Conservation (phyloP, 1,284 basidiomycete genomes). For the Ceratobasidium sp. region DNA sequence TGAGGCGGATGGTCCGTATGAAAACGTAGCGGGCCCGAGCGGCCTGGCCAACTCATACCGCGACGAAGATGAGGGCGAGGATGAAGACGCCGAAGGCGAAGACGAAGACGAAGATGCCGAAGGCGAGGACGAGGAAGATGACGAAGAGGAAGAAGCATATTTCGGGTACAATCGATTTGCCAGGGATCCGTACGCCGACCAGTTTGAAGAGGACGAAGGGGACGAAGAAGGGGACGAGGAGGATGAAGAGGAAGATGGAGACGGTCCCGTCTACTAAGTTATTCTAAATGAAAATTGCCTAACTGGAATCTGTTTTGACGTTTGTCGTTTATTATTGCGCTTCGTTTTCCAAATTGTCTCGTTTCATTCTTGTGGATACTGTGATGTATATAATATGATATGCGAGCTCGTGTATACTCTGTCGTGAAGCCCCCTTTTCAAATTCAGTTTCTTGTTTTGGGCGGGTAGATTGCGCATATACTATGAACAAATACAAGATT, state of each 20-base stretch:
- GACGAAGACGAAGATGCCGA: background rate
- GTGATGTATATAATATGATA: background rate
- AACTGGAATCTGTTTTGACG: background rate
- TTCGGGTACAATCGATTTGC: background rate
- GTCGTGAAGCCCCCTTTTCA: background rate
- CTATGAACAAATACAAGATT: no score
- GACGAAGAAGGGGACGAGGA: background rate
- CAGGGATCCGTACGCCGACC: background rate
- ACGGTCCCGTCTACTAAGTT: background rate
- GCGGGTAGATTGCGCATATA: background rate
- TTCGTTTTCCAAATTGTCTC: background rate
- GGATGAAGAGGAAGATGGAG: background rate
- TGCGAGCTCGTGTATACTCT: no score
- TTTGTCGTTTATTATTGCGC: background rate
- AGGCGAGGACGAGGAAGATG: background rate
- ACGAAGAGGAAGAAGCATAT: background rate
- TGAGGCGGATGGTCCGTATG: background rate
- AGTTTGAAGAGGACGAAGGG: background rate
- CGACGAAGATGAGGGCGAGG: background rate
- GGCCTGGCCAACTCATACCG: no score
- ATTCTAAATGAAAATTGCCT: background rate
- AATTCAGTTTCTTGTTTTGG: background rate
- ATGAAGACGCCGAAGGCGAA: background rate
- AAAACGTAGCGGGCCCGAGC: background rate
- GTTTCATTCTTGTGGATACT: background rate